Evolutionary conservation across 2,329 filamentous ascomycete genomes (phyloP).

Genomic region (Fusarium torulosum): DNA sequence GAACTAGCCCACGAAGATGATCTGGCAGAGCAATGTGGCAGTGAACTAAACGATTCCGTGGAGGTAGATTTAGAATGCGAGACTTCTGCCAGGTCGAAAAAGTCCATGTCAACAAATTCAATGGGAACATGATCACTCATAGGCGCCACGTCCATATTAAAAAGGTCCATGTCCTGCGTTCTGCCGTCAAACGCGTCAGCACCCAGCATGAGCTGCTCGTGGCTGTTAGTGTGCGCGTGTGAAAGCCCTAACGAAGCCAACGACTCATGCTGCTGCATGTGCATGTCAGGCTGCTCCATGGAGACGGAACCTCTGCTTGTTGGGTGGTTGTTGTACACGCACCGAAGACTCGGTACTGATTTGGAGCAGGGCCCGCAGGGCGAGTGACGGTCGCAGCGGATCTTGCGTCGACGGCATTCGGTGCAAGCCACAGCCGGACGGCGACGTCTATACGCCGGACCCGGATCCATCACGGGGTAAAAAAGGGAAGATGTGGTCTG

Average conservation of each 20-base stretch:
- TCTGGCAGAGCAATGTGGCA: neutral
- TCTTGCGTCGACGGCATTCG: slow-evolving; percentile 11
- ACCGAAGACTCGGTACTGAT: slow-evolving; percentile 10
- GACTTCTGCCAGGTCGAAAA: slow-evolving; percentile 2
- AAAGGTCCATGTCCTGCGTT: slow-evolving; percentile 1
- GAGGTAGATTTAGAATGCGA: neutral
- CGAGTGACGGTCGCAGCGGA: slow-evolving; percentile 15
- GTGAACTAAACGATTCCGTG: neutral
- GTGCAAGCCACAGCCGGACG: slow-evolving; percentile 14
- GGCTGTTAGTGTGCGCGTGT: neutral
- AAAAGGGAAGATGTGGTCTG: neutral
- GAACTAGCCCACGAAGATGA: slow-evolving; percentile 1
- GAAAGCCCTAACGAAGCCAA: neutral
- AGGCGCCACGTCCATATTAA: neutral
- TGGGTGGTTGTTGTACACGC: slow-evolving; percentile 16
- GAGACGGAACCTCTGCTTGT: neutral
- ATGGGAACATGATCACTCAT: neutral
- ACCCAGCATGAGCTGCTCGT: neutral
- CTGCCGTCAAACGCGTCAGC: slow-evolving; percentile 1
- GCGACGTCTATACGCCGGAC: slow-evolving; percentile 11
- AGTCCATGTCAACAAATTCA: neutral
- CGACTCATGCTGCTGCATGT: slow-evolving; percentile 3
- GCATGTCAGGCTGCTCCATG: neutral
- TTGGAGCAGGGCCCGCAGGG: slow-evolving; percentile 13
- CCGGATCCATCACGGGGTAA: slow-evolving; percentile 5